phyloP scores from a whole-genome alignment of 129 eudicot species.

The Chrysanthemum lavandulifolium region DNA sequence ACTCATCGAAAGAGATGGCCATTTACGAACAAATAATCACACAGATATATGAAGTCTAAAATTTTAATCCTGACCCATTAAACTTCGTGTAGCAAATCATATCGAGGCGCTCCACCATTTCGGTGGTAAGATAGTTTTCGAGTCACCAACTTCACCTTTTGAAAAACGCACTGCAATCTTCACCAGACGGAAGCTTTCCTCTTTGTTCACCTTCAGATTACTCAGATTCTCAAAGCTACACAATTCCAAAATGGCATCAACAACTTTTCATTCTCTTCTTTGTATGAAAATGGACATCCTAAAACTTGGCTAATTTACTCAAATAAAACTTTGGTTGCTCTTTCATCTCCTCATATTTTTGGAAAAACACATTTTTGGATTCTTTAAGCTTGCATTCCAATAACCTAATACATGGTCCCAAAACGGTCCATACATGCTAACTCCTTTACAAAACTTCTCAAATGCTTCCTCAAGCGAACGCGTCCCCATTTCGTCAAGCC shows the following conservation, averaged over 20 bases:
- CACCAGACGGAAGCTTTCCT: conserved; percentile 32
- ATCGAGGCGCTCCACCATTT: conserved; percentile 41
- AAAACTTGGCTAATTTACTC: conserved; percentile 48
- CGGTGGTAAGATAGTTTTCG: conserved; percentile 36
- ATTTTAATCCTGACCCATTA: conserved; percentile 16
- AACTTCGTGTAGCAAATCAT: conserved; percentile 26
- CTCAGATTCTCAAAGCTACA: conserved; percentile 58
- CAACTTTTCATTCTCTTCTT: conserved; percentile 38
- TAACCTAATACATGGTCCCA: conserved; percentile 44
- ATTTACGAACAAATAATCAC: background rate
- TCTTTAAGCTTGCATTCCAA: conserved; percentile 36
- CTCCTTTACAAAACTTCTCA: conserved; percentile 41
- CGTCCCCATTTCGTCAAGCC: conserved; percentile 14
- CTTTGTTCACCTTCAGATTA: conserved; percentile 52
- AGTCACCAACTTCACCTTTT: conserved; percentile 47
- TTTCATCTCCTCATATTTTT: conserved; percentile 60
- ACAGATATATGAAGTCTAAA: conserved; percentile 3
- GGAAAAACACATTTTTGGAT: conserved; percentile 42
- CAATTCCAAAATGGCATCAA: conserved; percentile 35
- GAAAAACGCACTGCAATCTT: conserved; percentile 28
- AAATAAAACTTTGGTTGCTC: conserved; percentile 27
- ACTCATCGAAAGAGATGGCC: background rate
- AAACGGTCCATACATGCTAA: conserved; percentile 41
- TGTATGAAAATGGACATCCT: conserved; percentile 42
- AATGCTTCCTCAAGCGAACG: conserved; percentile 33